Evolutionary conservation across 345 rosid genomes (phyloP).

Genomic region (Lenwebbia sp.): DNA sequence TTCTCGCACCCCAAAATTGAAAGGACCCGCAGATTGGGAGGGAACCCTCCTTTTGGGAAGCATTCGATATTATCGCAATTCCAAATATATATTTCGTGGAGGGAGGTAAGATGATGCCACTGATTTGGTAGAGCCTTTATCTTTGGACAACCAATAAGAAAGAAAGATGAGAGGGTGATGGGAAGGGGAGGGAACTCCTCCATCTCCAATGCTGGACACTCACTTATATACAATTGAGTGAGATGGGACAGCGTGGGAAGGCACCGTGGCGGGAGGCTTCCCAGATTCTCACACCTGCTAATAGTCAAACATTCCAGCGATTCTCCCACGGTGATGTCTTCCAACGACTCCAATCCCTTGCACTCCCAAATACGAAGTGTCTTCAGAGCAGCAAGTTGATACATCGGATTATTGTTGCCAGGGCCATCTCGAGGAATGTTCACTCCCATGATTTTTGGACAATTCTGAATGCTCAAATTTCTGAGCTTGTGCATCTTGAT

Average conservation of each 20-base stretch:
- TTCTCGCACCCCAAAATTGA: accelerated
- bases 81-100: accelerated
- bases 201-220: neutral
- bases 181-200: neutral
- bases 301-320: neutral
- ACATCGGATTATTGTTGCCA: accelerated
- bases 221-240: accelerated
- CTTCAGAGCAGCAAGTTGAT: neutral
- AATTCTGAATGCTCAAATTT: accelerated
- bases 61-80: neutral
- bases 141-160: accelerated
- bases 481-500: neutral
- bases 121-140: neutral
- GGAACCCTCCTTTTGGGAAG: neutral
- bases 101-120: neutral
- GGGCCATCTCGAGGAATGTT: neutral
- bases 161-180: neutral
- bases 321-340: neutral
- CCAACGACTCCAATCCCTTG: neutral
- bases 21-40: neutral
- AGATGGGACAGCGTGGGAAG: neutral
- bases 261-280: neutral
- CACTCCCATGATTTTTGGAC: neutral
- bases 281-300: accelerated
- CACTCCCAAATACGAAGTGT: accelerated